Base-by-base conservation (phyloP, 257 asterid genomes). In the Solanum acaule region DNA sequence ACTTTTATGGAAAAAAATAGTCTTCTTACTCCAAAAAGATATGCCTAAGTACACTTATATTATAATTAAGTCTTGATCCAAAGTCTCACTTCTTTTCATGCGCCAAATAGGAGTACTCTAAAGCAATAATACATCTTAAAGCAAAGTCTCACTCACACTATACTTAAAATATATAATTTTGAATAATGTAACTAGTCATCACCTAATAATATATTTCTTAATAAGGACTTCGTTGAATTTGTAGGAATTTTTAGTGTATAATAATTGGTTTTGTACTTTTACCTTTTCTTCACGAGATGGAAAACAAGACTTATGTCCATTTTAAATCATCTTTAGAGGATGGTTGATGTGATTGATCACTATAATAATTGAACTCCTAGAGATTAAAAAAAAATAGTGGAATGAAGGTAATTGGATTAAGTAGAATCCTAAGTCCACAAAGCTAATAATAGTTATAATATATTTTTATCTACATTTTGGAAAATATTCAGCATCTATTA, bases 1-100 rank as follows among this genome's bases (percentile, higher is more conserved):
- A 82, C 44, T 49, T 31, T 82, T 46, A 16, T 18, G 40, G 86
- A 31, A 46, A 82, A 44, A 82, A 2, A 75, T 37, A 79, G 22
- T 42, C n/a, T 42, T 78, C 65, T 29, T 3, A 6, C 29, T 81
- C 68, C 18, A 81, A 16, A 81, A 82, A 49, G 86, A 82, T 31
- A 18, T 82, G 71, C 70, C 44, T 31, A 29, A 82, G 18, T 27
- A 29, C 86, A 81, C 38, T 29, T 81, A 23, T 81, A 44, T 27
- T 81, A 46, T 29, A 29, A 46, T 81, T 46, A 22, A 82, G 22
- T 11, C 71, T 49, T 20, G 70, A 82, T 82, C 86, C 70, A 82
- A 82, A 49, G 86, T 82, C 86, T 82, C 44, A 82, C 86, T 31
- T 82, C 86, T 82, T 82, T 82, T 82, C 31, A 82, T 49, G 86